These are phyloP conservation scores for Sarcocystis neurona DNA, from an alignment of 169 alveolate genomes.

Conservation along the genomic window DNA sequence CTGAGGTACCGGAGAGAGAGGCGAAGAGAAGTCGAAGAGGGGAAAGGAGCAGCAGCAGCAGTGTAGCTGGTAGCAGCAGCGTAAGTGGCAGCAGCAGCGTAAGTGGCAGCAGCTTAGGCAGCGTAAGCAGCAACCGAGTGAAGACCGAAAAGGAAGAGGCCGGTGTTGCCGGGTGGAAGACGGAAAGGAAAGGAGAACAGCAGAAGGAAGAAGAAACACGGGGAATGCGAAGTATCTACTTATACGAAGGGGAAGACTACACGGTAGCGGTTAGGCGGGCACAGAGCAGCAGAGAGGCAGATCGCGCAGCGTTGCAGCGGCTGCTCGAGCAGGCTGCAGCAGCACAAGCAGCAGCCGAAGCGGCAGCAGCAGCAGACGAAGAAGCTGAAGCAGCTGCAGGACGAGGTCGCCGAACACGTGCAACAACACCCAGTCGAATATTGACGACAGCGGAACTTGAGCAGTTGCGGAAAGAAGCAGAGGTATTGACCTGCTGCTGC, in stretches of 20 bases:
- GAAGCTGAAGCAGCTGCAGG: neutral
- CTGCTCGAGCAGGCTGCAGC: neutral
- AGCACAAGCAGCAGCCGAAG: neutral
- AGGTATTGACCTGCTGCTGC: too few relatives aligned
- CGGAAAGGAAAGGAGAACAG: neutral
- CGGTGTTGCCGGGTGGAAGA: neutral
- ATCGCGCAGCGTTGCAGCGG: neutral
- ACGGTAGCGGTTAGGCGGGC: neutral
- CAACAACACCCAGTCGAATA: too few relatives aligned
- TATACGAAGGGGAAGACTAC: conserved; percentile 5
- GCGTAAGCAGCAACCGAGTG: neutral
- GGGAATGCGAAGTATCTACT: neutral
- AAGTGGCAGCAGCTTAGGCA: neutral
- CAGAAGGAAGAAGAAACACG: neutral
- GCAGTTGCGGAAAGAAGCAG: too few relatives aligned
- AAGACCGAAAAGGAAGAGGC: neutral
- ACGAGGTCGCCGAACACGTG: neutral
- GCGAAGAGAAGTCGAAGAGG: too few relatives aligned
- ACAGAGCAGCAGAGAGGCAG: conserved; percentile 8
- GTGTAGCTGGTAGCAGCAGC: too few relatives aligned
- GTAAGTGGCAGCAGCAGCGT: too few relatives aligned
- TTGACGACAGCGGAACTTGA: too few relatives aligned
- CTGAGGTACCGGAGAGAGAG: too few relatives aligned
- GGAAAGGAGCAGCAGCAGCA: too few relatives aligned
- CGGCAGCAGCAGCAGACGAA: neutral